Evolutionary conservation across 164 flowering plant species (phyloP), one percentile per base, ranked within the genome.

Genomic region (Cinnamomum chago): DNA sequence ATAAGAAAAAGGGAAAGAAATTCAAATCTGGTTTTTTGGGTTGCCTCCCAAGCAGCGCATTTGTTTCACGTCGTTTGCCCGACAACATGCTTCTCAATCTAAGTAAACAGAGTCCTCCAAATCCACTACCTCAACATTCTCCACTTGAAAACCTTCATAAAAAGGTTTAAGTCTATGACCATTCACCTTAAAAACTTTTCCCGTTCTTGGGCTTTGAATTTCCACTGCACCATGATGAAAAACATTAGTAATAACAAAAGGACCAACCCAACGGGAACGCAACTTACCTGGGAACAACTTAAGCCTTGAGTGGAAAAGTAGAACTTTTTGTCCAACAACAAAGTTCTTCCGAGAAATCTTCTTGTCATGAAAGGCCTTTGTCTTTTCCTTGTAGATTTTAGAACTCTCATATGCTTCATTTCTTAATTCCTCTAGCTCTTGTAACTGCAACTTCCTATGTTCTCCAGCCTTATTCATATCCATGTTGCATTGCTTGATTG

Each of bases 231-330:
- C 70, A 68, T 68, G 22, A 68, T 35, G 22, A 68, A 35, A 68
- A 14, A 68, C 52, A 68, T 68, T 68, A 68, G 70, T 68, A 28
- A 68, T 20, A 68, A 68, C n/a, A 33, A 15, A 68, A 3, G 52
- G 70, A 3, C 70, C 70, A 68, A 30, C n/a, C 70, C 70, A 68
- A 3, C 25, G 23, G 23, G 70, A 68, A 30, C 70, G 24, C 14
- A 70, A 25, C 58, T 70, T 70, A 15, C 62, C 30, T 2, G 40
- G 72, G 23, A 50, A 51, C 5, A 70, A 14, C 15, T 5, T 10
- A 70, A 70, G 72, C 30, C 12, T 58, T 22, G 72, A 1, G 2
- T 50, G 14, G 60, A n/a, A 60, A 14, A 51, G 55, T 9, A 51
- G 55, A 51, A 51, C 55, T 51, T 51, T 3, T 51, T 51, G 55